These are phyloP conservation scores for Suillus fuscotomentosus DNA, from an alignment of 768 basidiomycete species.

Conservation along the genomic window DNA sequence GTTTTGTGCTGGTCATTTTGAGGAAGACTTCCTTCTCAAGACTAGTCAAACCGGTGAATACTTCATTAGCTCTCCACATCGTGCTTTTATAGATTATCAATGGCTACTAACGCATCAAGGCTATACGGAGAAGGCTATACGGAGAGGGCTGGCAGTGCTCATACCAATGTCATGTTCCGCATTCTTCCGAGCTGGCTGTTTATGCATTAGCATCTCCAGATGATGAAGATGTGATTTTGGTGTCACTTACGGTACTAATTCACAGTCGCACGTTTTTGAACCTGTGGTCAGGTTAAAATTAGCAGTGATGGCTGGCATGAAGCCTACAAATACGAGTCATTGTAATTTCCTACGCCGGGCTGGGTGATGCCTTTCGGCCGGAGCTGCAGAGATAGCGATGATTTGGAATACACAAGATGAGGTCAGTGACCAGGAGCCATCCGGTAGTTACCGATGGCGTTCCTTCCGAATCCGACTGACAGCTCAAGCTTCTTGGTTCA, in stretches of 20 bases:
- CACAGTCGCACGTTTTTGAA: background rate
- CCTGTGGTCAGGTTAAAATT: background rate
- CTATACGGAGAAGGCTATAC: too few species aligned
- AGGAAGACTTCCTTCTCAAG: background rate
- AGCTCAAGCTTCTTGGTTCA: too few species aligned
- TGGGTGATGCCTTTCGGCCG: background rate
- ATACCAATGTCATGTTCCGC: background rate
- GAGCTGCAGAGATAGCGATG: background rate
- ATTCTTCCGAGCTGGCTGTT: background rate
- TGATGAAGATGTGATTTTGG: background rate
- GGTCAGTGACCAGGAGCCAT: background rate
- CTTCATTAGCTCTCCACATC: background rate
- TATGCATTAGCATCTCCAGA: too few species aligned
- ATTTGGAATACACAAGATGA: background rate
- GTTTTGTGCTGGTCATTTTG: background rate
- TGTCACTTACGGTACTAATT: background rate
- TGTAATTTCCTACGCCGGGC: background rate
- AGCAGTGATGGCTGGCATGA: background rate
- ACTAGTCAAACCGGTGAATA: background rate
- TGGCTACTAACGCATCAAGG: too few species aligned
- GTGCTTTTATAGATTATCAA: background rate
- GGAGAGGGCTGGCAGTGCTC: background rate
- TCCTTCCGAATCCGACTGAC: too few species aligned
- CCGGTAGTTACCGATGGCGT: background rate
- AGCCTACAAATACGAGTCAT: background rate